phyloP scores from a whole-genome alignment of 306 rosid species.

The Trifolium subterraneum region DNA sequence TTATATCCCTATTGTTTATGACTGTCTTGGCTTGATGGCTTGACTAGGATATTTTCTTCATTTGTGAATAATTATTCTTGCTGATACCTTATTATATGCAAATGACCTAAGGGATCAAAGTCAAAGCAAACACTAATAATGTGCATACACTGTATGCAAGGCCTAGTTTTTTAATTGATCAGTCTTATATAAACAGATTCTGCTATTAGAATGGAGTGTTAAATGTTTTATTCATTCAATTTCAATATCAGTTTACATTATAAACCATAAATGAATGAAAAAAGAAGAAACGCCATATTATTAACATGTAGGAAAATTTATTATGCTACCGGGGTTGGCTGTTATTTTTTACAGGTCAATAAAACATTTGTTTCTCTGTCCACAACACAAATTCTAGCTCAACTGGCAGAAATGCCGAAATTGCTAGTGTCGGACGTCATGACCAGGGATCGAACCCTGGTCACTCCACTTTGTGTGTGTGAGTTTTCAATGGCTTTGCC shows the following conservation, averaged over 20 bases:
- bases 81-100: not conserved
- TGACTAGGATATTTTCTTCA: conserved; percentile 4
- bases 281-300: not conserved
- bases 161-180: not conserved
- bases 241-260: not conserved
- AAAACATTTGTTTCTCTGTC: conserved; percentile 24
- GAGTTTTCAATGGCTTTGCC: too few relatives aligned
- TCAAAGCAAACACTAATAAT: conserved; percentile 1
- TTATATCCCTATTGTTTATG: not conserved
- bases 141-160: not conserved
- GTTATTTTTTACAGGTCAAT: conserved; percentile 22
- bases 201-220: conserved; percentile 1
- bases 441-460: too few relatives aligned
- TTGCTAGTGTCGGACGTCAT: too few relatives aligned
- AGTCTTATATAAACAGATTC: not conserved
- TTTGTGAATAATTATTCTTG: not conserved
- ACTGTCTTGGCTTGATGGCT: conserved; percentile 12
- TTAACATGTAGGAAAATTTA: conserved; percentile 6
- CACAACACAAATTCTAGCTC: too few relatives aligned
- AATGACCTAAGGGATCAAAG: not conserved
- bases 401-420: too few relatives aligned
- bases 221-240: conserved; percentile 23
- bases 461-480: too few relatives aligned
- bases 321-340: conserved; percentile 5
- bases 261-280: conserved; percentile 18